Evolutionary conservation across 495 filamentous ascomycete genomes (phyloP).

Genomic region (Talaromyces proteolyticus): DNA sequence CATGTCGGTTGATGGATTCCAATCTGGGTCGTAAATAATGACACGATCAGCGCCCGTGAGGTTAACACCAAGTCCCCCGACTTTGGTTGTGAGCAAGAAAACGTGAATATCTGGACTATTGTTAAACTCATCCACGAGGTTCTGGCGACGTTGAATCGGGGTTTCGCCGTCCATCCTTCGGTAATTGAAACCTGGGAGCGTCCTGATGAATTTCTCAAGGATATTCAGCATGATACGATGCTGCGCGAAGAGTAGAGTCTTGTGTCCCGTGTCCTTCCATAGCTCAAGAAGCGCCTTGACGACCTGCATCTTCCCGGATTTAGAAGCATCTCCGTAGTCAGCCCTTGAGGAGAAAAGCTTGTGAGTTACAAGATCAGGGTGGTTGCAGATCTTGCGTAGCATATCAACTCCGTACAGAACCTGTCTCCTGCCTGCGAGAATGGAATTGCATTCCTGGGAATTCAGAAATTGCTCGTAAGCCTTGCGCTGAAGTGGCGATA

Average conservation of each 20-base stretch:
- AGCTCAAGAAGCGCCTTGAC: constrained; percentile 74
- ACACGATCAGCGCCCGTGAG: constrained; percentile 92
- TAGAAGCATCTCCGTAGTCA: constrained; percentile 63
- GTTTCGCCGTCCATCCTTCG: constrained; percentile 92
- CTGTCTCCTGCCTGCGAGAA: constrained; percentile 67
- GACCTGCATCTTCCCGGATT: constrained; percentile 94
- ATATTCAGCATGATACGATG: constrained; percentile 92
- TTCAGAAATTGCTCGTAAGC: constrained; percentile 75
- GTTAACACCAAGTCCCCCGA: constrained; percentile 90
- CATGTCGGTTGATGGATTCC: constrained; percentile 91
- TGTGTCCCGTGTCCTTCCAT: constrained; percentile 85
- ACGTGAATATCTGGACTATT: constrained; percentile 70
- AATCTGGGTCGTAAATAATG: constrained; percentile 96
- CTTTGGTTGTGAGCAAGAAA: constrained; percentile 90
- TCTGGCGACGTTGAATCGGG: constrained; percentile 72
- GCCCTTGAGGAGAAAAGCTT: constrained; percentile 48
- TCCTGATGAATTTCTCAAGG: constrained; percentile 68
- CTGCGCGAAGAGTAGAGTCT: constrained; percentile 86
- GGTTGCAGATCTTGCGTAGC: constrained; percentile 94
- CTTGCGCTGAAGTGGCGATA: constrained; percentile 68
- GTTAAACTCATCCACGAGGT: constrained; percentile 89
- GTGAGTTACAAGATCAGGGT: constrained; percentile 80
- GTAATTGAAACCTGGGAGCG: constrained; percentile 65
- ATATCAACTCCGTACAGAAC: constrained; percentile 85
- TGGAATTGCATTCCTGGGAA: constrained; percentile 74